These are phyloP conservation scores for Aspergillus leporis DNA, from an alignment of 495 filamentous ascomycete species.

Conservation along the genomic window DNA sequence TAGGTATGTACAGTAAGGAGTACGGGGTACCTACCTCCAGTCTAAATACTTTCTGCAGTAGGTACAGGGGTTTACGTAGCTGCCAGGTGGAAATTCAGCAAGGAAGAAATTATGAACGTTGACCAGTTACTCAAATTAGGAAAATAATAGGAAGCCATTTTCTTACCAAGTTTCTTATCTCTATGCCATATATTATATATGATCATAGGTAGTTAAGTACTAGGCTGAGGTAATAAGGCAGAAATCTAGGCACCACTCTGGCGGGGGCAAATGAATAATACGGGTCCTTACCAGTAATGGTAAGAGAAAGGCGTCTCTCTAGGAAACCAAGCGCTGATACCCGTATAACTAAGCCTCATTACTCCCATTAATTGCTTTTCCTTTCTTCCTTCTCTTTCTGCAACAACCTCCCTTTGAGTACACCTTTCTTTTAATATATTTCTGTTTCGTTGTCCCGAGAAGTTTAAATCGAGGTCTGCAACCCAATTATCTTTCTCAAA, in stretches of 20 bases:
- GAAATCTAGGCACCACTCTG: neutral
- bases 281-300: neutral
- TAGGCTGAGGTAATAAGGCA: neutral
- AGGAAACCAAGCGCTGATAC: neutral
- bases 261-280: neutral
- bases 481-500: neutral
- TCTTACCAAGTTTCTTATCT: no score
- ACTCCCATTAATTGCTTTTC: neutral
- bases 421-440: neutral
- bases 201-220: no score
- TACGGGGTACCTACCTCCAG: no score
- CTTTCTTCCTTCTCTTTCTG: conserved; percentile 1
- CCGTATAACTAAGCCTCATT: conserved; percentile 1
- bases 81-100: no score
- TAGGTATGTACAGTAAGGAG: no score
- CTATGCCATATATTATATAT: no score
- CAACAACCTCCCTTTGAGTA: neutral
- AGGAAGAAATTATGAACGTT: no score
- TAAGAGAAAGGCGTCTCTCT: neutral
- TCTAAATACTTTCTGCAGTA: no score
- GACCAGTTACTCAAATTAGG: no score
- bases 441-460: neutral
- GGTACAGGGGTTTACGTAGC: no score
- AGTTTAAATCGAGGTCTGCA: neutral
- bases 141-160: no score